Conservation (phyloP, 2,329 filamentous ascomycete genomes). For the Calonectria henricotiae region DNA sequence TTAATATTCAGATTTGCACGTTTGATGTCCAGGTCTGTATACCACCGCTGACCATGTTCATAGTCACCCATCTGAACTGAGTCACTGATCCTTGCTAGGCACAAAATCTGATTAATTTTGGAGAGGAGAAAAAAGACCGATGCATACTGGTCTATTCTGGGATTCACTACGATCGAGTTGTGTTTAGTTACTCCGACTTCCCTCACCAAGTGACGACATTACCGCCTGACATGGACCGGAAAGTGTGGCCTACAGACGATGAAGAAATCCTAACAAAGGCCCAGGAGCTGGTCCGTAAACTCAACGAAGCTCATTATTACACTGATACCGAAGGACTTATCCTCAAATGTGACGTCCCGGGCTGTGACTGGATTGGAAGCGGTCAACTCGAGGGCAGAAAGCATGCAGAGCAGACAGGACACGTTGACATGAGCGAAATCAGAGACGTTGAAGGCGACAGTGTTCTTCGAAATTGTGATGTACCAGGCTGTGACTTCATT, state of each 20-base stretch:
- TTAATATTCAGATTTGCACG: conserved; percentile 87
- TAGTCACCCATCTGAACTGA: neutral
- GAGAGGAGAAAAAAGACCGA: conserved; percentile 78
- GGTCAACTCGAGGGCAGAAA: conserved; percentile 76
- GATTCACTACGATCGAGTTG: conserved; percentile 94
- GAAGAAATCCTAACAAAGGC: conserved; percentile 82
- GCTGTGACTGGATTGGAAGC: conserved; percentile 78
- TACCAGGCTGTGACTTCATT: conserved; percentile 73
- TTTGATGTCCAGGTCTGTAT: conserved; percentile 79
- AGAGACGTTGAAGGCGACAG: conserved; percentile 89
- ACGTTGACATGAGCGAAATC: conserved; percentile 73
- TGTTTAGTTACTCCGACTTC: conserved; percentile 76
- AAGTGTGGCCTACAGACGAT: conserved; percentile 70
- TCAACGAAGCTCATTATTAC: conserved; percentile 84
- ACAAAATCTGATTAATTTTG: conserved; percentile 73
- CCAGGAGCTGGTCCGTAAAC: conserved; percentile 74
- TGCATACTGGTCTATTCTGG: conserved; percentile 92
- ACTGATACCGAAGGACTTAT: conserved; percentile 89
- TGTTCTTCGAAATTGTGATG: conserved; percentile 84
- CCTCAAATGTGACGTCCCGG: conserved; percentile 79
- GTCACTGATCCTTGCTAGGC: conserved; percentile 46
- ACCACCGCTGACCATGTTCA: neutral
- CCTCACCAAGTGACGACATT: conserved; percentile 71
- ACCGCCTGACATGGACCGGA: conserved; percentile 82
- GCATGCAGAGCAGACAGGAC: conserved; percentile 76